A percentile compares a stretch with the other conserved stretches of the same genome.
phyloP scores from a whole-genome alignment of 2,329 filamentous ascomycete species.

The Madurella fahalii region DNA sequence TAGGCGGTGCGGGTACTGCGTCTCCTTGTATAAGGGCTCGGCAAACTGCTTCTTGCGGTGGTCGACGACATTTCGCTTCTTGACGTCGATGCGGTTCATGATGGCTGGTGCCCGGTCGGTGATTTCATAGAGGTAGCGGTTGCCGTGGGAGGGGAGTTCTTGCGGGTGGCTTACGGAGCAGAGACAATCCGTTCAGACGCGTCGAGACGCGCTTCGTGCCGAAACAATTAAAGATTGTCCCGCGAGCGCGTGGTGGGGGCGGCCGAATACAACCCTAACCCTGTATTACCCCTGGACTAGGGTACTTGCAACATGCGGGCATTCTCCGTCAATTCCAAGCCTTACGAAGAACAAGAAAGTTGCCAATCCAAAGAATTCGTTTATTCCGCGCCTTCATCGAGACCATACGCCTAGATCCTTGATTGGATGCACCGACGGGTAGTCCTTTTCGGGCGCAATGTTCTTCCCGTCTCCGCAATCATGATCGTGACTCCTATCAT shows the following conservation, averaged over 20 bases:
- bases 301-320: too few relatives aligned
- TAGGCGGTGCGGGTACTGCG: slow-evolving; percentile 77
- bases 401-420: too few relatives aligned
- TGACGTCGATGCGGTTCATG: slow-evolving; percentile 59
- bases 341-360: too few relatives aligned
- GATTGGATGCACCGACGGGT: too few relatives aligned
- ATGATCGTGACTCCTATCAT: too few relatives aligned
- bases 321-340: too few relatives aligned
- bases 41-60: slow-evolving; percentile 85
- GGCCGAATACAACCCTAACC: slow-evolving; percentile 17
- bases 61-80: slow-evolving; percentile 72
- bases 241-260: slow-evolving; percentile 8
- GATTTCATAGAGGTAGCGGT: background rate
- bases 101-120: background rate
- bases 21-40: slow-evolving; percentile 68
- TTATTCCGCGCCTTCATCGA: too few relatives aligned
- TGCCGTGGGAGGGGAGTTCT: background rate
- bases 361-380: too few relatives aligned
- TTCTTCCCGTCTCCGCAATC: too few relatives aligned
- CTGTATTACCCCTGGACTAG: background rate
- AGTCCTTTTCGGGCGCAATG: too few relatives aligned
- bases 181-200: slow-evolving; percentile 16
- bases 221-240: slow-evolving; percentile 20
- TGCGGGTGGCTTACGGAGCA: too few relatives aligned
- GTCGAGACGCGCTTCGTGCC: slow-evolving; percentile 21